Conservation (phyloP, 257 asterid species). For the Anisodus acutangulus region DNA sequence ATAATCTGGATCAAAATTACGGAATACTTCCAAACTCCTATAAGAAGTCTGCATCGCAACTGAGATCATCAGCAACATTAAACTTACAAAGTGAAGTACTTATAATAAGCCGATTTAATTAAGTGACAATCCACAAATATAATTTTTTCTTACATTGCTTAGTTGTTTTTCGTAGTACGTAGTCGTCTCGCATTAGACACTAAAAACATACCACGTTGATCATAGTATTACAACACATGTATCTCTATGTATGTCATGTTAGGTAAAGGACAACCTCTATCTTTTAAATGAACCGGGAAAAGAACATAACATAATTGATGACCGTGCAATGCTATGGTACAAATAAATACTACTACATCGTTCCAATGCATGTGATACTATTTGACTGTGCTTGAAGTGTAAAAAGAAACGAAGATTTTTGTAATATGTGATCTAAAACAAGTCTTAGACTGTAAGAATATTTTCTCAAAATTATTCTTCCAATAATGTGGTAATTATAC, state of each 20-base stretch:
- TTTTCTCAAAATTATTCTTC: too few species aligned
- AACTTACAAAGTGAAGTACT: too few species aligned
- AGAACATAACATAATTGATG: not conserved
- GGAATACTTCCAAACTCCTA: too few species aligned
- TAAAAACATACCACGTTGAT: not conserved
- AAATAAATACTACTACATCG: not conserved
- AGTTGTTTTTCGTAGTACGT: not conserved
- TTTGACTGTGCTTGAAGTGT: too few species aligned
- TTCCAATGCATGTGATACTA: not conserved
- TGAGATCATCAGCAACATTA: too few species aligned
- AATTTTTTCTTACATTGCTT: not conserved
- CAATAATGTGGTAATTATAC: too few species aligned
- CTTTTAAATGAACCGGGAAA: not conserved
- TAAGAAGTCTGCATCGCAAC: too few species aligned
- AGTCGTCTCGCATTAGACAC: not conserved
- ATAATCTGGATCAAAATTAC: too few species aligned
- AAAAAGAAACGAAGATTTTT: too few species aligned
- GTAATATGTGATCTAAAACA: too few species aligned
- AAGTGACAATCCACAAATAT: not conserved
- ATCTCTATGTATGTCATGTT: not conserved
- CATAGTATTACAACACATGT: not conserved
- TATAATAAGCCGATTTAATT: not conserved
- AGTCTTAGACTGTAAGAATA: too few species aligned
- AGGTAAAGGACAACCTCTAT: not conserved
- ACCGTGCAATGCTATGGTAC: not conserved